Evolutionary conservation across 1,284 basidiomycete species (phyloP).

Genomic region (Trichosporon ovoides): DNA sequence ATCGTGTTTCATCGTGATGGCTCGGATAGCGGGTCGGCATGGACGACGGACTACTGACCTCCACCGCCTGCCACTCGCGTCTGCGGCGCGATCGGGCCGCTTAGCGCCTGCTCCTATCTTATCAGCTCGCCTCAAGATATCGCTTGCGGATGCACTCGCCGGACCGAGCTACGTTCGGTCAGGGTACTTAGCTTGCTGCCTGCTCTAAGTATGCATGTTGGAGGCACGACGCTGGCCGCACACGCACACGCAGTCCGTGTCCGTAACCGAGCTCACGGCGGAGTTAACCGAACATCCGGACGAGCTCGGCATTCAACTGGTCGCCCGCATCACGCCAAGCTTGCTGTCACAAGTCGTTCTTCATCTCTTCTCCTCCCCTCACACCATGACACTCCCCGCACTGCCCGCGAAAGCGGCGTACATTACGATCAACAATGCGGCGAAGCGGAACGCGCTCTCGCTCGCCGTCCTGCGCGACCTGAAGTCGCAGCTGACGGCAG

Average conservation of each 20-base stretch:
- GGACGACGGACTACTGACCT: too few species aligned
- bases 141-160: not conserved
- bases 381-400: constrained; percentile 9
- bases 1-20: too few species aligned
- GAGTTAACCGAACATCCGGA: not conserved
- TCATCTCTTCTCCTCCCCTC: not conserved
- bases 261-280: not conserved
- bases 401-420: constrained; percentile 20
- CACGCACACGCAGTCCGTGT: not conserved
- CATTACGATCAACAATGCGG: constrained; percentile 20
- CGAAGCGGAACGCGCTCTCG: constrained; percentile 21
- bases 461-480: constrained; percentile 19
- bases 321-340: not conserved
- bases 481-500: constrained; percentile 9
- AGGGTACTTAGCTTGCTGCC: not conserved
- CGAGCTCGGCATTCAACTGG: not conserved
- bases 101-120: not conserved
- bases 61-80: too few species aligned
- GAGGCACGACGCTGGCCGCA: not conserved
- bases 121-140: not conserved
- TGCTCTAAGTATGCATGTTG: not conserved
- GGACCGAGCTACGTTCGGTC: not conserved
- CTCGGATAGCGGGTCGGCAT: too few species aligned
- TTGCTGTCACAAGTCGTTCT: not conserved
- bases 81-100: not conserved